Base-by-base conservation (phyloP, 768 basidiomycete species). In the Pleurotus cornucopiae region DNA sequence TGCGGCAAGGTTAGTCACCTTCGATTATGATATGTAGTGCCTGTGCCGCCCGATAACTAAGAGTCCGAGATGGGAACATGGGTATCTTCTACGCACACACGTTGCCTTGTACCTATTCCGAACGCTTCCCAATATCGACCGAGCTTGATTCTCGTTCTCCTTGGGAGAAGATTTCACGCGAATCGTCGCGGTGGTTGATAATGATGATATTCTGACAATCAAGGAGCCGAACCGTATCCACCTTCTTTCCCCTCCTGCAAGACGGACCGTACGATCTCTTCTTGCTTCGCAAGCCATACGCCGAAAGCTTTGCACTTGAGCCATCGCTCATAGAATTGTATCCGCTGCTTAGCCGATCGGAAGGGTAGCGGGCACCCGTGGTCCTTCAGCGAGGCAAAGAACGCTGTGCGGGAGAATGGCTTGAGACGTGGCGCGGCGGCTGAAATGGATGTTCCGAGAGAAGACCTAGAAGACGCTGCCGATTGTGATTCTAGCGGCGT, bases 281-380 rank as follows among this genome's bases (percentile, higher is more conserved):
- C 90, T 69, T 91, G 90, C 59, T 77, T 76, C 9, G 85, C 85
- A 23, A 94, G 72, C 90, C 91, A 94, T 40, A 87, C 59, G 14
- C 87, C 90, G 69, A 94, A 94, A 6, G 84, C 81, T 1, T 88
- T 86, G 2, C 84, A 85, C 63, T 84, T 81, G 40, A 93, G 62
- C 85, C 90, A 91, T 49, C 77, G 74, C 26, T 26, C 56, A 40
- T 41, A 71, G 67, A 92, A 94, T 61, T 86, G 87, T 47, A 72
- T 81, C 58, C 83, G 79, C 63, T 83, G 85, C 46, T 74, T 73
- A 6, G 75, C 73, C 12, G 85, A 86, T 58, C 83, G 84, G 72
- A 94, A 94, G 13, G 91, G 89, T 5, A 94, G 71, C 6, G 85
- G 76, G 34, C 83, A 78, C 2, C 90, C 89, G 63, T 87, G 77